Percentiles rank a stretch among this genome's conserved stretches.
These are phyloP conservation scores for Dorcoceras hygrometricum DNA, from an alignment of 257 asterid species.

Conservation along the genomic window DNA sequence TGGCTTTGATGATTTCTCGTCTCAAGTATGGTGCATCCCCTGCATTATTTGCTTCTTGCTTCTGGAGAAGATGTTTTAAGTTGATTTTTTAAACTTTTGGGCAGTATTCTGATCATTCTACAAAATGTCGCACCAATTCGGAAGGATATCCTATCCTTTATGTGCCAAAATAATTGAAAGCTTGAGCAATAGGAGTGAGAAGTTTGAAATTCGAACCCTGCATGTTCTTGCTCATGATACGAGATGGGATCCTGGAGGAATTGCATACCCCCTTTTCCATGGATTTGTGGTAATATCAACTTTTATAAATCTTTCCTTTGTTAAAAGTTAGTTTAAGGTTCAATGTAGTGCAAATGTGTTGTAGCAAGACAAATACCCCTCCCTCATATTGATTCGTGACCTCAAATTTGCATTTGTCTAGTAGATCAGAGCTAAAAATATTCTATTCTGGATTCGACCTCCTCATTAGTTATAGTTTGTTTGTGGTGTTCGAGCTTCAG, in stretches of 20 bases:
- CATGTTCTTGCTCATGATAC: conserved; percentile 85
- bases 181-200: conserved; percentile 51
- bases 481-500: background rate
- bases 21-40: conserved; percentile 50
- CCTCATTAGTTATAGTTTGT: too few species aligned
- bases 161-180: conserved; percentile 72
- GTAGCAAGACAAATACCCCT: background rate
- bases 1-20: conserved; percentile 67
- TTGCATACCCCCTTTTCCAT: conserved; percentile 64
- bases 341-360: background rate
- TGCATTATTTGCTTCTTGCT: conserved; percentile 24
- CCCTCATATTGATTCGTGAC: background rate
- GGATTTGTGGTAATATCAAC: conserved; percentile 73
- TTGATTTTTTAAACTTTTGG: conserved; percentile 31
- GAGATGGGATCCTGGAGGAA: conserved; percentile 63
- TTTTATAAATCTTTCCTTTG: conserved; percentile 18
- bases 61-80: conserved; percentile 21
- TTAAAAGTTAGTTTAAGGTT: background rate
- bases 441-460: too few species aligned
- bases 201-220: conserved; percentile 67
- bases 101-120: conserved; percentile 45
- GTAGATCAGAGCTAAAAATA: background rate
- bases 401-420: background rate
- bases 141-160: conserved; percentile 70
- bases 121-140: conserved; percentile 22